Conservation (phyloP, 2,329 filamentous ascomycete species). For the Apiospora sp. region DNA sequence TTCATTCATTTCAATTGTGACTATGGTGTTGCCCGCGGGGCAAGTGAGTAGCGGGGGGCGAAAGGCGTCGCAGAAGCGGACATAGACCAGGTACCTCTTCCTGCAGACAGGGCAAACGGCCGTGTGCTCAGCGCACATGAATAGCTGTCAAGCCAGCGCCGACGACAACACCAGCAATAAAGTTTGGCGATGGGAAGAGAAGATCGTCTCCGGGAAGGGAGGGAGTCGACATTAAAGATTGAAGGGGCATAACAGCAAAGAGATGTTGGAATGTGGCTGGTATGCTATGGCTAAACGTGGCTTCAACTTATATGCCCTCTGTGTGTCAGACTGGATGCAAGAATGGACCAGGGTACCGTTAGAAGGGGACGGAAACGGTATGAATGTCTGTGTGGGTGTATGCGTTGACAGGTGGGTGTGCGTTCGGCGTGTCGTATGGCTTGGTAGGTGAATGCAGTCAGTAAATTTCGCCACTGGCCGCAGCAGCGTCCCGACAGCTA, state of each 20-base stretch:
- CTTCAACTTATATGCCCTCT: constrained; percentile 11
- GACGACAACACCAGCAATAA: background rate
- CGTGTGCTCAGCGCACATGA: constrained; percentile 68
- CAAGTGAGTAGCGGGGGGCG: constrained; percentile 58
- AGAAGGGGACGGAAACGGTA: background rate
- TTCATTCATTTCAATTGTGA: constrained; percentile 57
- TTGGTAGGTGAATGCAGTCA: background rate
- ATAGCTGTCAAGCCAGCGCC: constrained; percentile 35
- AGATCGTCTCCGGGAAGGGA: constrained; percentile 14
- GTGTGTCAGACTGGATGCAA: background rate
- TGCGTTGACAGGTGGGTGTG: background rate
- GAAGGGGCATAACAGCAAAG: constrained; percentile 22
- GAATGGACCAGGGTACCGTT: background rate
- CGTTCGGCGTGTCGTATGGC: background rate
- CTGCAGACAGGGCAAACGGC: constrained; percentile 66
- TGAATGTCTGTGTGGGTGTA: background rate
- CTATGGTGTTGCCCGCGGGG: constrained; percentile 51
- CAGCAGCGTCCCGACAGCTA: background rate
- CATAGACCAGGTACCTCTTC: constrained; percentile 65
- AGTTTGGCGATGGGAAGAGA: constrained; percentile 1
- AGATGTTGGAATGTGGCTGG: constrained; percentile 19
- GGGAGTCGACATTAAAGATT: background rate
- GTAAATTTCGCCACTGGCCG: constrained; percentile 10
- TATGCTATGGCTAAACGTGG: constrained; percentile 14
- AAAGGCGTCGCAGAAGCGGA: constrained; percentile 62